Evolutionary conservation across 2,329 filamentous ascomycete species (phyloP).

Genomic region (Moelleriella libera): DNA sequence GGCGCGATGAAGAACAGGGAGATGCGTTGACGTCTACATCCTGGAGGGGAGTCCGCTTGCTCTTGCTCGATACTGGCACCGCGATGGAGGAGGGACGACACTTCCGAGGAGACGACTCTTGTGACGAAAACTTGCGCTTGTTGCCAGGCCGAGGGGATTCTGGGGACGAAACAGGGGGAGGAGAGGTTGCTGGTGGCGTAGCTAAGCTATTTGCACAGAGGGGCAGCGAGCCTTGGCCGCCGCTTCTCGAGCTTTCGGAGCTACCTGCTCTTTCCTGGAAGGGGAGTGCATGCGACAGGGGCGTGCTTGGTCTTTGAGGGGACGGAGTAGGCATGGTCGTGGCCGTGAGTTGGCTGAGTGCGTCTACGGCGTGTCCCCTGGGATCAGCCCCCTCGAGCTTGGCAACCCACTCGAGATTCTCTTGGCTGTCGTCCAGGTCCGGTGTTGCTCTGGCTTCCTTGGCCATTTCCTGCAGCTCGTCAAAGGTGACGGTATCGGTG

Average conservation of each 20-base stretch:
- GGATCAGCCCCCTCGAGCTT: conserved; percentile 43
- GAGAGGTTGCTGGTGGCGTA: not conserved
- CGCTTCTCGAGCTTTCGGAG: not conserved
- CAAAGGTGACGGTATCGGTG: conserved; percentile 53
- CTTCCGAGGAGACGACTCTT: not conserved
- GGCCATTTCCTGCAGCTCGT: conserved; percentile 56
- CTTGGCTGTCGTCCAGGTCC: conserved; percentile 40
- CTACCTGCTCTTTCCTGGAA: not conserved
- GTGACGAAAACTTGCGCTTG: not conserved
- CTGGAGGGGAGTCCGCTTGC: not conserved
- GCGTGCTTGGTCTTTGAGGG: conserved; percentile 8
- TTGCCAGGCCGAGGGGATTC: not conserved
- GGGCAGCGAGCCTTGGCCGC: too few species aligned
- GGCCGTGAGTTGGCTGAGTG: conserved; percentile 29
- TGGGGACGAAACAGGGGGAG: not conserved
- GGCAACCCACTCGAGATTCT: conserved; percentile 46
- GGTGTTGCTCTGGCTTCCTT: conserved; percentile 35
- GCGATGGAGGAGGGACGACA: too few species aligned
- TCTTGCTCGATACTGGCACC: not conserved
- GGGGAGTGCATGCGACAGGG: not conserved
- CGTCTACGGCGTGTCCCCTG: conserved; percentile 25
- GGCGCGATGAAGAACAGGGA: not conserved
- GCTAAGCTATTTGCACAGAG: not conserved
- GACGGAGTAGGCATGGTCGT: conserved; percentile 21
- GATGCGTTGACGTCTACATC: not conserved